A percentile compares a stretch with the other conserved stretches of the same genome.
phyloP scores from a whole-genome alignment of 345 rosid species.

The Rhodamnia rubescens region DNA sequence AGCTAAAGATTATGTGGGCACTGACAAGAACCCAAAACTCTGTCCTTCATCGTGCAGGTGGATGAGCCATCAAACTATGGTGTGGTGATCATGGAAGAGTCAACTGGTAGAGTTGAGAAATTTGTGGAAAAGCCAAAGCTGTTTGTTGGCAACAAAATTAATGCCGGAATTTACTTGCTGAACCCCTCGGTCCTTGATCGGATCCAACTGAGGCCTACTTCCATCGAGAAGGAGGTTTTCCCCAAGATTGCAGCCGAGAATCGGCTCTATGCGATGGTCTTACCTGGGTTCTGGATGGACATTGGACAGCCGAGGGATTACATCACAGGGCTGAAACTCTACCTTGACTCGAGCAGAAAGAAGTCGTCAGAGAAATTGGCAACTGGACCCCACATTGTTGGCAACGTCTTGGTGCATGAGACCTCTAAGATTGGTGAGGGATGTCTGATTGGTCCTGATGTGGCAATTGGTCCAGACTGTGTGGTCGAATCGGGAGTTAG shows the following conservation, averaged over 20 bases:
- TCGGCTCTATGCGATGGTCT: constrained; percentile 83
- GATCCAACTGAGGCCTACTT: constrained; percentile 88
- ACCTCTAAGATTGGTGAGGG: constrained; percentile 92
- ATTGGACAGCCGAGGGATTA: constrained; percentile 97
- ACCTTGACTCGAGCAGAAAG: constrained; percentile 83
- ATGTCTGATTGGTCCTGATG: constrained; percentile 93
- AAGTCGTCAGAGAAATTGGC: constrained; percentile 54
- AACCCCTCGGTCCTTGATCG: constrained; percentile 87
- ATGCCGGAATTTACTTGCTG: constrained; percentile 89
- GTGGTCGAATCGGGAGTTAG: constrained; percentile 90
- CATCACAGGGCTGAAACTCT: constrained; percentile 87
- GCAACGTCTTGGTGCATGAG: constrained; percentile 82
- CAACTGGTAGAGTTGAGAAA: constrained; percentile 68
- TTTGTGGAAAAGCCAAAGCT: constrained; percentile 95
- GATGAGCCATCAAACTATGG: constrained; percentile 99
- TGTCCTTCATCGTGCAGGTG: constrained; percentile 28
- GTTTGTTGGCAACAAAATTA: constrained; percentile 95
- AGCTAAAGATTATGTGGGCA: background rate
- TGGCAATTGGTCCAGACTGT: constrained; percentile 93
- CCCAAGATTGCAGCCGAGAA: constrained; percentile 77
- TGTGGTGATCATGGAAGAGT: constrained; percentile 89
- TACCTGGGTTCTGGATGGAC: constrained; percentile 99
- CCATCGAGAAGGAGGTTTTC: constrained; percentile 93
- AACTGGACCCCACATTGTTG: constrained; percentile 53
- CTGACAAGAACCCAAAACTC: background rate